Evolutionary conservation across 2,329 filamentous ascomycete species (phyloP), one percentile per base, ranked within the genome.

Genomic region (Cercospora sojina): DNA sequence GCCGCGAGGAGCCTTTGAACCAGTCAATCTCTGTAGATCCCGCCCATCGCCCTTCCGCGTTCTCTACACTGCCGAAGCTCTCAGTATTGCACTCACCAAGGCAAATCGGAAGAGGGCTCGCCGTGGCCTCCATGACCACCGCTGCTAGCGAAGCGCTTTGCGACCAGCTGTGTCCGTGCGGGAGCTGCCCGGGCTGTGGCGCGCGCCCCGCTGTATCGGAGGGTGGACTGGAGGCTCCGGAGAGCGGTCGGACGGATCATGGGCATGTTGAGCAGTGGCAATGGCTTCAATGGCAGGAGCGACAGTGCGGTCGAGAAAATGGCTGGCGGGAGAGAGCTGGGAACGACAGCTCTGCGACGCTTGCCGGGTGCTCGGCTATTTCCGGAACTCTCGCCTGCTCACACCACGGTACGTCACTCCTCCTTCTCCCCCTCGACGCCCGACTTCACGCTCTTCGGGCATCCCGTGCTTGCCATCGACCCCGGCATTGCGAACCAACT

Each of bases 1-100:
- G 79, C 77, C 57, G 73, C 73, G 55, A 79, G 72, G 9, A 78
- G 70, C 81, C 81, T 83, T 64, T 16, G 66, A 27, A 23, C 13
- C 27, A 53, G 61, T 69, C 53, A 69, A 62, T 64, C 16, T 8
- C 32, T 9, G 13, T 16, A 23, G 7, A 25, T 10, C 2, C 35
- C 16, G 20, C n/a, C 18, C 53, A 51, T 59, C 41, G n/a, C 23
- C 31, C 10, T 10, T 6, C n/a, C 13, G 7, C 23, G n/a, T 43
- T n/a, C 23, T 20, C 18, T 25, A 5, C 8, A 5, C 5, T 9
- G 16, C 32, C 32, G 2, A 10, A 47, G 1, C 7, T 3, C 2
- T 0, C 7, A 1, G 5, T 5, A 47, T 23, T 27, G n/a, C 35
- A 69, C 71, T 65, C 62, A 74, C 73, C 73, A 74, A 61, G 73